A percentile compares a stretch with the other conserved stretches of the same genome.
phyloP scores from a whole-genome alignment of 306 rosid species.

The Sphenostylis stenocarpa region DNA sequence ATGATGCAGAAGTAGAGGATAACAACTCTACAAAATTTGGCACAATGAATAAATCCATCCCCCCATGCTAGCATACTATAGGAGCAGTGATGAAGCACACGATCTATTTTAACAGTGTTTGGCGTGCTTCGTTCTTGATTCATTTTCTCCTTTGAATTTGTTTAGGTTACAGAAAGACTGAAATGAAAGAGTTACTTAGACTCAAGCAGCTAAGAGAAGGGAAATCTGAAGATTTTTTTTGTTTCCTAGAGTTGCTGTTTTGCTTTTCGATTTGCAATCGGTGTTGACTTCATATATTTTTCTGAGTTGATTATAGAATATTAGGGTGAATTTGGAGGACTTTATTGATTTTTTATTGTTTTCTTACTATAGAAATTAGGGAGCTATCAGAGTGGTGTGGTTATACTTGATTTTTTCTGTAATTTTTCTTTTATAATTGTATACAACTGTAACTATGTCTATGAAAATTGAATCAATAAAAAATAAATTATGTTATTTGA shows the following conservation, averaged over 20 bases:
- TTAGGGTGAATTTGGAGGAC: constrained; percentile 19
- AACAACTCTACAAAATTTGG: not conserved
- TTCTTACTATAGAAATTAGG: not conserved
- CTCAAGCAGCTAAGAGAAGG: constrained; percentile 7
- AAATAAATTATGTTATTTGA: constrained; percentile 36
- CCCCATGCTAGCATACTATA: not conserved
- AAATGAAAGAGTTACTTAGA: not conserved
- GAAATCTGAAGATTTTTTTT: constrained; percentile 24
- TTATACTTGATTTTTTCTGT: constrained; percentile 18
- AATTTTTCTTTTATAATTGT: constrained; percentile 22
- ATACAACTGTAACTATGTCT: constrained; percentile 47
- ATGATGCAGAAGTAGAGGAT: constrained; percentile 3
- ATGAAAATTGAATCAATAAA: constrained; percentile 43
- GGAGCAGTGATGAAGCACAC: constrained; percentile 14
- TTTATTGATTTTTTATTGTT: constrained; percentile 2
- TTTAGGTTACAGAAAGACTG: constrained; percentile 28
- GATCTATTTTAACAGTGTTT: constrained; percentile 43
- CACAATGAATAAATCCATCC: constrained; percentile 28
- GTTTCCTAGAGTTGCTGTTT: constrained; percentile 12
- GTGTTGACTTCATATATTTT: constrained; percentile 20
- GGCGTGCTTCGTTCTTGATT: constrained; percentile 42
- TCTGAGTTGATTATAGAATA: constrained; percentile 35
- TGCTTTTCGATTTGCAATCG: constrained; percentile 17
- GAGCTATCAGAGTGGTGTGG: constrained; percentile 37
- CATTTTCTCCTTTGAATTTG: constrained; percentile 26